Evolutionary conservation across 176 grass and related monocot species (phyloP), one percentile per base, ranked within the genome.

Genomic region (Raddia distichophylla): DNA sequence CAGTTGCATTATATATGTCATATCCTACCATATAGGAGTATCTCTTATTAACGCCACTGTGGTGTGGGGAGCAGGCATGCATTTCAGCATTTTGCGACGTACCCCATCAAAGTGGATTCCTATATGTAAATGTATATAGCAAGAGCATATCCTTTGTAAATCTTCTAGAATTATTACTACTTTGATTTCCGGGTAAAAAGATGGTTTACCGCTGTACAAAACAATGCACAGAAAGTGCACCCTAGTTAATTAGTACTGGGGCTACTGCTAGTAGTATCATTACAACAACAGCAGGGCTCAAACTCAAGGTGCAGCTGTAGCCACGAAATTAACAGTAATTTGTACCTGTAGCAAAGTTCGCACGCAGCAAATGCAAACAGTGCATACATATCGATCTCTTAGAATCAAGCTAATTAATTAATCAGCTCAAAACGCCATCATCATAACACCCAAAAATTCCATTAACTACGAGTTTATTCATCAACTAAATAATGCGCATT

Each of bases 271-370:
- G 27, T 27, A 27, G 27, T 27, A 27, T 27, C 27, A 27, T 27
- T 49, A 40, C 37, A 40, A 40, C 33, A 27, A 66, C 60, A 75
- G 60, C 35, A 13, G 22, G 9, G 60, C n/a, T 63, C n/a, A 51
- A 42, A 59, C n/a, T 59, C 3, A 82, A 20, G 56, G 37, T 71
- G 22, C 43, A 77, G 74, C 58, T 64, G 44, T 64, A 49, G 59
- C 59, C 4, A 13, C 19, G 48, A 8, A 20, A 8, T 10, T 12
- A 60, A 60, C 58, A 27, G 58, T 32, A 60, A 11, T 7, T 54
- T 59, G 5, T 56, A 61, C 5, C 3, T 61, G 59, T 32, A 32
- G 59, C 59, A 60, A 61, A 61, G 27, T 61, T 10, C 59, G 27
- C 19, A 32, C 4, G 10, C 27, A 61, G 10, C 59, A 32, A 20